These are phyloP conservation scores for Magnusiomyces ingens DNA, from an alignment of 1,139 yeast species.

Conservation along the genomic window DNA sequence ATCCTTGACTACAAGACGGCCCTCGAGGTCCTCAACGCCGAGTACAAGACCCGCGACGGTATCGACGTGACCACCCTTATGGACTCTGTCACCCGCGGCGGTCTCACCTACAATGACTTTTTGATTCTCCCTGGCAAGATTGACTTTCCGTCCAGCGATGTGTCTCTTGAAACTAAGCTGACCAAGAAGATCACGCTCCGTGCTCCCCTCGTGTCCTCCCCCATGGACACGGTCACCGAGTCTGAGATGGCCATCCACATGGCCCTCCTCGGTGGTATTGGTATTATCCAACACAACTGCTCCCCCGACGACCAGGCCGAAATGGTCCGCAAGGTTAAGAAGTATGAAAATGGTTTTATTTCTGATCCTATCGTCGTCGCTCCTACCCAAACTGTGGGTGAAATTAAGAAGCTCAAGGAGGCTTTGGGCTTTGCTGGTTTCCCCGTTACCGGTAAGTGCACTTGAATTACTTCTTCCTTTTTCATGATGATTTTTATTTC, in stretches of 20 bases:
- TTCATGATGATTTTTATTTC: conserved; percentile 42
- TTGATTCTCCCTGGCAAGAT: conserved; percentile 93
- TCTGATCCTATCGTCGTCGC: conserved; percentile 85
- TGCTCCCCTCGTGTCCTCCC: conserved; percentile 94
- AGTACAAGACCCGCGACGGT: conserved; percentile 75
- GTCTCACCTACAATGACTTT: conserved; percentile 95
- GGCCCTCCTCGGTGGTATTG: conserved; percentile 99
- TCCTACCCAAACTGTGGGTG: conserved; percentile 71
- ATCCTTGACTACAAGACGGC: conserved; percentile 55
- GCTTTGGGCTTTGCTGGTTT: conserved; percentile 89
- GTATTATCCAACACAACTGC: conserved; percentile 97
- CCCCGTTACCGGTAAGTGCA: conserved; percentile 97
- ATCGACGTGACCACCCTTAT: conserved; percentile 75
- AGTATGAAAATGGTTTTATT: conserved; percentile 95
- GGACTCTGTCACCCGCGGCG: conserved; percentile 89
- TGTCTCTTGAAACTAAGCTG: conserved; percentile 72
- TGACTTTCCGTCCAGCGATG: conserved; percentile 74
- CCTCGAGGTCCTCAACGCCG: conserved; percentile 48
- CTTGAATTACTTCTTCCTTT: conserved; percentile 6
- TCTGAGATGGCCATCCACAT: conserved; percentile 95
- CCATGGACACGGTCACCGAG: conserved; percentile 99
- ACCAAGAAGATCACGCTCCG: conserved; percentile 87
- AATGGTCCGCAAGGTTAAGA: conserved; percentile 95
- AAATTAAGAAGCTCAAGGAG: conserved; percentile 65
- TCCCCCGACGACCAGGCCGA: conserved; percentile 95